These are phyloP conservation scores for Hygrophila difformis DNA, from an alignment of 257 asterid species.

Conservation along the genomic window DNA sequence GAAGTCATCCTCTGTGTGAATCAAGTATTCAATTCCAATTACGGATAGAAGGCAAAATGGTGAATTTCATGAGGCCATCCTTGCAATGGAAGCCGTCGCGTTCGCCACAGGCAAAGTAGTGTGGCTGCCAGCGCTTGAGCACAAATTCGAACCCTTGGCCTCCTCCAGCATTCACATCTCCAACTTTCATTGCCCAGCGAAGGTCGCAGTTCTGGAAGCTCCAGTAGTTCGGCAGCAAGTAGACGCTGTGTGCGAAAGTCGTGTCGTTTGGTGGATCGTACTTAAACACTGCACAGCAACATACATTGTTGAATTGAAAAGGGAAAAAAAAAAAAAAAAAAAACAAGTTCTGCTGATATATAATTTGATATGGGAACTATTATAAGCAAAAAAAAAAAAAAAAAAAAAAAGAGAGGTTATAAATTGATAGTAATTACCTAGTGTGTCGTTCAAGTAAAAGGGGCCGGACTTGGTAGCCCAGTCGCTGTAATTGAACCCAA, in stretches of 20 bases:
- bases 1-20: too few relatives aligned
- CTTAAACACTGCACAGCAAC: constrained; percentile 46
- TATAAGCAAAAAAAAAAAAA: not conserved
- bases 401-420: not conserved
- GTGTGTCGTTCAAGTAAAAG: constrained; percentile 48
- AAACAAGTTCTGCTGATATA: too few relatives aligned
- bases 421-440: constrained; percentile 29
- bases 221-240: constrained; percentile 45
- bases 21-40: constrained; percentile 18
- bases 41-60: constrained; percentile 49
- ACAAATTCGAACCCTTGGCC: constrained; percentile 56
- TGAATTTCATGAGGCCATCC: constrained; percentile 65
- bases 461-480: constrained; percentile 58
- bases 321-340: not conserved
- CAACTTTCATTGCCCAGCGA: constrained; percentile 41
- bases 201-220: constrained; percentile 60
- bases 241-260: constrained; percentile 54
- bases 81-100: constrained; percentile 51
- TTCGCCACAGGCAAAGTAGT: constrained; percentile 67
- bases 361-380: too few relatives aligned
- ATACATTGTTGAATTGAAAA: too few relatives aligned
- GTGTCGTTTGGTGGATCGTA: constrained; percentile 63
- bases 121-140: constrained; percentile 49
- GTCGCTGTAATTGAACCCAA: constrained; percentile 55
- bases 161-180: constrained; percentile 33